Evolutionary conservation across 257 asterid genomes (phyloP), one percentile per base, ranked within the genome.

Genomic region (Nicotiana obtusifolia): DNA sequence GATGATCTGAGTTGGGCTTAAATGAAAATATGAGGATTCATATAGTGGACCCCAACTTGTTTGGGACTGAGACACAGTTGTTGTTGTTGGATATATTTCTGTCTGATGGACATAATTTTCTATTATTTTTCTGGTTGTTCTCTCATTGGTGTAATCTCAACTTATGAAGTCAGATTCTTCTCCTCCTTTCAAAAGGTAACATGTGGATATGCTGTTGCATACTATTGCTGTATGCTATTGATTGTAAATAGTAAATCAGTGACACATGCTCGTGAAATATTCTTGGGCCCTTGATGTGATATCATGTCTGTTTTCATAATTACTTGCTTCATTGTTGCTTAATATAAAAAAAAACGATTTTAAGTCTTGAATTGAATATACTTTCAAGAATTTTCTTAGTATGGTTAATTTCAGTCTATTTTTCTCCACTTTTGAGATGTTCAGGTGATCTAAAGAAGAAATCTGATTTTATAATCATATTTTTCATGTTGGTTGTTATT

Each of bases 391-490:
- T 69, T 3, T 41, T 41, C 53, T 69, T 20, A 5, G 11, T 41
- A 56, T 69, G 54, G 30, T 69, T 69, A 37, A 41, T 69, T 41
- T 11, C n/a, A 41, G 78, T 13, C 20, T 11, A 41, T 20, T 20
- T 41, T 41, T 20, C 78, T 0, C 78, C 56, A 41, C 33, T 41
- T 37, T 69, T 69, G 59, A 41, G 78, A 37, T 69, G 57, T 37
- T 69, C 77, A 11, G 56, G 77, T 69, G 57, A 69, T 41, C 33
- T 19, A 67, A 67, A 37, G 57, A 69, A n/a, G 77, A 69, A 68
- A 35, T 68, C 31, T 69, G 57, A 41, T 41, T 41, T 41, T 31
- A 37, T 20, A n/a, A 41, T 20, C 78, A 69, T 69, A 69, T 73
- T 22, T 71, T 47, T 73, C 37, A 14, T 71, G 60, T 71, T 71